These are phyloP conservation scores for Diaporthe longicolla DNA, from an alignment of 2,329 filamentous ascomycete species.

Conservation along the genomic window DNA sequence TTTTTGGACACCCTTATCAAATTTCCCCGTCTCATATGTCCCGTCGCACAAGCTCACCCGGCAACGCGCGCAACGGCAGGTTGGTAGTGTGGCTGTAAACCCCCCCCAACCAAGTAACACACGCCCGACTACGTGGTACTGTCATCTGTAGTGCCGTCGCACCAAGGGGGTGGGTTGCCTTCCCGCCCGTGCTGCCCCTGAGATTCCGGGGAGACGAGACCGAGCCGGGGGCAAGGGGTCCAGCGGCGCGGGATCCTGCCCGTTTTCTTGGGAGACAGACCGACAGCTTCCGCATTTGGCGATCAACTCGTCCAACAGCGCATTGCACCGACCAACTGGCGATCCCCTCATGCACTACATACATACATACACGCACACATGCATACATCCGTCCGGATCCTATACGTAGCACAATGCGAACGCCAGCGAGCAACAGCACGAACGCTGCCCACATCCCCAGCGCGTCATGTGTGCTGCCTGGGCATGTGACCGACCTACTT, in stretches of 20 bases:
- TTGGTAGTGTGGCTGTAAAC: background rate
- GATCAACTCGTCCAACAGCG: background rate
- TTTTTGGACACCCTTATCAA: constrained; percentile 4
- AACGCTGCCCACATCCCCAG: background rate
- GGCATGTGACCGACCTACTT: background rate
- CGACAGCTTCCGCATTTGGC: background rate
- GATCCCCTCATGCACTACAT: background rate
- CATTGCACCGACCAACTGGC: background rate
- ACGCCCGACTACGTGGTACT: background rate
- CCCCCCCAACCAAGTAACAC: background rate
- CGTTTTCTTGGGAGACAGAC: background rate
- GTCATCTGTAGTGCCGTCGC: background rate
- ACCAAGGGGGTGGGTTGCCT: background rate
- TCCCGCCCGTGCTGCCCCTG: constrained; percentile 13
- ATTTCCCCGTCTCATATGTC: constrained; percentile 13
- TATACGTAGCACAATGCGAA: background rate
- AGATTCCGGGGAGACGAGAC: constrained; percentile 17
- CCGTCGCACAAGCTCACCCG: constrained; percentile 8
- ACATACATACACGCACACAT: background rate
- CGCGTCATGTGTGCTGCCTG: constrained; percentile 11
- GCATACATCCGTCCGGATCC: background rate
- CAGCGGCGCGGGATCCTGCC: constrained; percentile 8
- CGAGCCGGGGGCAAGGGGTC: background rate
- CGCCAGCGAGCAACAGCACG: background rate
- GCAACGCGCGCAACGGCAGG: background rate